A percentile compares a stretch with the other conserved stretches of the same genome.
Evolutionary conservation across 352 stramenopile genomes (phyloP).

Genomic region (Phytophthora foliorum): DNA sequence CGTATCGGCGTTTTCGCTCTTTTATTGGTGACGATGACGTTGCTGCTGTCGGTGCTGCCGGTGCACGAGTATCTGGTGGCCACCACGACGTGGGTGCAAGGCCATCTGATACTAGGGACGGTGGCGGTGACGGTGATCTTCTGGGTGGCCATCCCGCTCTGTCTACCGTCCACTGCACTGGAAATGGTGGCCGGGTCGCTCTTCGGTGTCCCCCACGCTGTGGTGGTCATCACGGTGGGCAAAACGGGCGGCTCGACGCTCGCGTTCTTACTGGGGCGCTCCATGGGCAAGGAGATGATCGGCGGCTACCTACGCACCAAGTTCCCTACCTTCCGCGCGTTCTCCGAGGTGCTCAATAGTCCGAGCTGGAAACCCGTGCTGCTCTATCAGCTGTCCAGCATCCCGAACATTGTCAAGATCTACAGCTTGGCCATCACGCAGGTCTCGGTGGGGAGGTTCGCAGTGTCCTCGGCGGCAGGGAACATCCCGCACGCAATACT

Average conservation of each 20-base stretch:
- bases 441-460: conserved; percentile 64
- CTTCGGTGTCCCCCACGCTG: conserved; percentile 62
- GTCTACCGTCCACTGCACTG: conserved; percentile 69
- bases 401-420: conserved; percentile 85
- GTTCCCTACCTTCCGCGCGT: conserved; percentile 77
- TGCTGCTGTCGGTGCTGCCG: conserved; percentile 55
- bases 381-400: conserved; percentile 81
- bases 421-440: conserved; percentile 84
- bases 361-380: conserved; percentile 81
- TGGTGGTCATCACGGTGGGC: conserved; percentile 71
- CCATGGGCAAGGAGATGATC: conserved; percentile 66
- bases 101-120: conserved; percentile 60
- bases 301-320: conserved; percentile 67
- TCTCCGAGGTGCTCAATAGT: conserved; percentile 71
- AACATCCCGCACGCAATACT: conserved; percentile 70
- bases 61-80: conserved; percentile 55
- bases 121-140: conserved; percentile 63
- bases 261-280: conserved; percentile 67
- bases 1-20: conserved; percentile 29
- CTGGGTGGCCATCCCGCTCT: conserved; percentile 75
- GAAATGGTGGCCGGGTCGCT: conserved; percentile 75
- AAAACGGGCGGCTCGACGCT: conserved; percentile 78
- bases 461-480: conserved; percentile 62
- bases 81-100: conserved; percentile 58
- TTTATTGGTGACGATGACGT: conserved; percentile 16